Conservation (phyloP, 345 rosid genomes). For the Populus alba region DNA sequence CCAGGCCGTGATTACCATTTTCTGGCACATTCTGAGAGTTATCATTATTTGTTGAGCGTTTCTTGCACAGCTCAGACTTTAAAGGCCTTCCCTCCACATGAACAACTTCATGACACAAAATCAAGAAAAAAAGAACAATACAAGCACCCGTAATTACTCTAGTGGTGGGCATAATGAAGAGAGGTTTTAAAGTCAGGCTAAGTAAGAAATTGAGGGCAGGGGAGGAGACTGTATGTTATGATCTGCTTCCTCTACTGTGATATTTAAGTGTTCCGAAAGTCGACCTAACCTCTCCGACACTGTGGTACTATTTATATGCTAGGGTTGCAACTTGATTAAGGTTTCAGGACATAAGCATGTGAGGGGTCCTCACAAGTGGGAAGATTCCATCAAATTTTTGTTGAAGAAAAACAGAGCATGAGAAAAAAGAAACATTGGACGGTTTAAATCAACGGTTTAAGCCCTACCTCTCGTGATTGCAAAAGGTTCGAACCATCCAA, state of each 20-base stretch:
- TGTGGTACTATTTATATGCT: slow-evolving; percentile 12
- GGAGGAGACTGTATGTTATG: background rate
- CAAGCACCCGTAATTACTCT: slow-evolving; percentile 3
- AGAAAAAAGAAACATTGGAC: slow-evolving; percentile 23
- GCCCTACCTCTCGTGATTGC: slow-evolving; percentile 25
- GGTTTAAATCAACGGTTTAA: slow-evolving; percentile 30
- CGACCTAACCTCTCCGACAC: background rate
- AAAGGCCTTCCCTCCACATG: slow-evolving; percentile 39
- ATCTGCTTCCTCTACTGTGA: background rate
- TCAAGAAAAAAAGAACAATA: slow-evolving; percentile 24
- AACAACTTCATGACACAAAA: slow-evolving; percentile 27
- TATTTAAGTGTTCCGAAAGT: background rate
- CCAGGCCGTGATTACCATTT: background rate
- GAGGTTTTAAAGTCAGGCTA: background rate
- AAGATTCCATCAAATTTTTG: slow-evolving; percentile 19
- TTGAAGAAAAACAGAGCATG: slow-evolving; percentile 7
- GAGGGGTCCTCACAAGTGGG: slow-evolving; percentile 25
- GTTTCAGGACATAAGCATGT: slow-evolving; percentile 29
- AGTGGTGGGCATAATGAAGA: slow-evolving; percentile 24
- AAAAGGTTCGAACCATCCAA: slow-evolving; percentile 27
- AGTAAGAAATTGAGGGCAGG: background rate
- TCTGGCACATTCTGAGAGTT: slow-evolving; percentile 7
- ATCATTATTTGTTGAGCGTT: slow-evolving; percentile 1
- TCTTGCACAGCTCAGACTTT: slow-evolving; percentile 22
- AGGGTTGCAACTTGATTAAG: background rate